Base-by-base conservation (phyloP, 176 grass and related monocot genomes). In the Triticum timopheevii region DNA sequence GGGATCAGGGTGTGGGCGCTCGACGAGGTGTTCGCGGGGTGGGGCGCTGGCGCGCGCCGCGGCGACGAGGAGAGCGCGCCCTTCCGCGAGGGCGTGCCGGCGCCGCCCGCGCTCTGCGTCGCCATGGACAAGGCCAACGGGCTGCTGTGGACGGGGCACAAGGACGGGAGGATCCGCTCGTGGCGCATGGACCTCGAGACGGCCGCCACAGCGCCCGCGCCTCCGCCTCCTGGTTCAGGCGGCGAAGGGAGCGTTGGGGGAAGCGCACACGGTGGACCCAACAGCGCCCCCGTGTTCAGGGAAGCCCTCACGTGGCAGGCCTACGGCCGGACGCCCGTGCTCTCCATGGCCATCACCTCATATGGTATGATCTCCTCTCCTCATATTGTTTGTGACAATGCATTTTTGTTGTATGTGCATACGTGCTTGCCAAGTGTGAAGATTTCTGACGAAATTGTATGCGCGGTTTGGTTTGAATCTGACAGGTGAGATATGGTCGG, bases 401-500 rank as follows among this genome's bases (percentile, higher is more conserved):
- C 75, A 74, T 80, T 73, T 56, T 4, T 77, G 3, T 23, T 77
- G n/a, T 59, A 59, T 22, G 54, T 58, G 28, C 28, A 30, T 30
- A 30, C 2, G 28, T 30, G 56, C 56, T 22, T 59, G 56, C 20
- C 56, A 59, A 59, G 8, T 59, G 56, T 59, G 56, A 59, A 30
- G 28, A 30, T 30, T 30, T 30, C 28, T 30, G 28, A 30, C 28
- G 28, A 30, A 30, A 30, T 30, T 30, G 28, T 30, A 30, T 30
- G 28, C 28, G 28, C 28, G 28, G 28, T 30, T 30, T 30, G 28
- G 28, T 77, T 77, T 84, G 16, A 91, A 52, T 84, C 22, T 86
- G 61, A 67, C 83, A 98, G 93, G 96, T 82, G 96, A 98, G 88
- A 88, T 98, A 92, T 98, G 96, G 96, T 84, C 96, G 40, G 93